A percentile compares a stretch with the other conserved stretches of the same genome.
phyloP scores from a whole-genome alignment of 306 rosid species.

The Dicorynia guianensis region DNA sequence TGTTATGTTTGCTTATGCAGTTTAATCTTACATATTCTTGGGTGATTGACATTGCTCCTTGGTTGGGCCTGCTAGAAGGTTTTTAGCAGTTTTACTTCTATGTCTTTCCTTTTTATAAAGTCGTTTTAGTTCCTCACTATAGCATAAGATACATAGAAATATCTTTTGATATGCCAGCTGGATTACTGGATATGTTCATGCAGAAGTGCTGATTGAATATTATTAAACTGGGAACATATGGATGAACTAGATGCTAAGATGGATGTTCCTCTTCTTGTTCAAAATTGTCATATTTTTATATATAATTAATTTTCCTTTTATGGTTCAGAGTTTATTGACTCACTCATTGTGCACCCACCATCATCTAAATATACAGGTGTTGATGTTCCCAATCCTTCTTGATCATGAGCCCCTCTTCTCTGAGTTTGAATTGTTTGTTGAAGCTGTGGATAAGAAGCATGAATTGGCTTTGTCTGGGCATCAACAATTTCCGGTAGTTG shows the following conservation, averaged over 20 bases:
- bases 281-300: not conserved
- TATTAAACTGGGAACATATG: conserved; percentile 18
- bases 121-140: not conserved
- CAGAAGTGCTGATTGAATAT: conserved; percentile 25
- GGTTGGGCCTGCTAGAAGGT: not conserved
- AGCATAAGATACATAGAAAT: not conserved
- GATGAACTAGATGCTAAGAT: conserved; percentile 16
- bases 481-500: conserved; percentile 90
- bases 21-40: not conserved
- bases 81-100: not conserved
- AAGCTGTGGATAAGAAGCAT: conserved; percentile 83
- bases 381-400: conserved; percentile 85
- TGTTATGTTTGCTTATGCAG: not conserved
- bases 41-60: not conserved
- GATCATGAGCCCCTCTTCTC: conserved; percentile 75
- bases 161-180: conserved; percentile 3
- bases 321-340: conserved; percentile 25
- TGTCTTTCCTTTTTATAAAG: conserved; percentile 1
- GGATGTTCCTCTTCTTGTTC: conserved; percentile 5
- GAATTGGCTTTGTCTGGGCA: conserved; percentile 90
- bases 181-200: not conserved
- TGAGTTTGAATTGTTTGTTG: conserved; percentile 91
- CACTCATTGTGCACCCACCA: not conserved
- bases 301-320: conserved; percentile 21
- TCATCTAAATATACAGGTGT: conserved; percentile 62